Evolutionary conservation across 495 filamentous ascomycete species (phyloP).

Genomic region (Penicillium soppii): DNA sequence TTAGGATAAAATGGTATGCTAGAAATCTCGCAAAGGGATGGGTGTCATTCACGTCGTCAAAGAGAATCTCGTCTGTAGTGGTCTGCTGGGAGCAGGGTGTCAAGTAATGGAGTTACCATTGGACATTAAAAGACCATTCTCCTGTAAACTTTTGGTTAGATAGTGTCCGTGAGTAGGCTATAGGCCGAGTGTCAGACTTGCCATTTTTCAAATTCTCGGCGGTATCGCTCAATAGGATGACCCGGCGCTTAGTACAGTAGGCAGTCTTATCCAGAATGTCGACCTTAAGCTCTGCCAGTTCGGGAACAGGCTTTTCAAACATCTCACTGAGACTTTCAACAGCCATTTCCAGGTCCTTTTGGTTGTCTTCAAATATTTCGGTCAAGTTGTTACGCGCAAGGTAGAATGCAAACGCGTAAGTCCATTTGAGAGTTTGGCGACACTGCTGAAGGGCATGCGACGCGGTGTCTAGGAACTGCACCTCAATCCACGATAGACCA

Average conservation of each 20-base stretch:
- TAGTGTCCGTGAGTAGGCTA: neutral
- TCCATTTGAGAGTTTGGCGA: constrained; percentile 97
- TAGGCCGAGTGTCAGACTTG: constrained; percentile 39
- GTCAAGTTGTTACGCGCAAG: constrained; percentile 92
- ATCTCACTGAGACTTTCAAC: constrained; percentile 94
- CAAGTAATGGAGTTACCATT: constrained; percentile 30
- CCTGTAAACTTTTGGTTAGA: constrained; percentile 21
- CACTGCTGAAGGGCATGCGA: constrained; percentile 94
- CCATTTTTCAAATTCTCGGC: constrained; percentile 86
- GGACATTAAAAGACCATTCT: constrained; percentile 47
- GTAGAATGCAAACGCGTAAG: constrained; percentile 97
- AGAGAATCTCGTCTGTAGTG: constrained; percentile 9
- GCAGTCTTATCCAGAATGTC: constrained; percentile 98
- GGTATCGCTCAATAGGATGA: constrained; percentile 87
- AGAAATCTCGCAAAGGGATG: constrained; percentile 1
- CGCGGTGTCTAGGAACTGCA: constrained; percentile 90
- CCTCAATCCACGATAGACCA: constrained; percentile 98
- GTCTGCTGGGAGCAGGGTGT: neutral
- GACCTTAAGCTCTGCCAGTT: constrained; percentile 82
- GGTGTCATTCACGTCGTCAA: constrained; percentile 39
- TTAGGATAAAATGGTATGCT: neutral
- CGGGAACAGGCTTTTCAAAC: constrained; percentile 91
- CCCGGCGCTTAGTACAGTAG: constrained; percentile 88
- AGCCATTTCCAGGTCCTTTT: constrained; percentile 95
- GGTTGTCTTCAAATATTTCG: constrained; percentile 97